These are phyloP conservation scores for Lepidium aucheri DNA, from an alignment of 345 rosid genomes.

Conservation along the genomic window DNA sequence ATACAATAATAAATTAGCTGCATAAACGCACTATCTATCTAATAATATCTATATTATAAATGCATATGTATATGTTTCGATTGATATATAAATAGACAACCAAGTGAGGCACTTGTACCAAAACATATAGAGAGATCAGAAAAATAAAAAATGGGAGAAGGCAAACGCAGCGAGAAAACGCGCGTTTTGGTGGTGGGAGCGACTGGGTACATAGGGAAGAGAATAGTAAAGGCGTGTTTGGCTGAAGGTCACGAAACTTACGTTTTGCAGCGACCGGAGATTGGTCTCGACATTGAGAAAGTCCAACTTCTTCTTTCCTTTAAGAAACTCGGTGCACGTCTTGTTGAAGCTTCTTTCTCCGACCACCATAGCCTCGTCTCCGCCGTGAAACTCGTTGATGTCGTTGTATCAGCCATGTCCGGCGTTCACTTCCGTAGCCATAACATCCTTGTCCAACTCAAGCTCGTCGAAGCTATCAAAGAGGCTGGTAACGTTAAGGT, in stretches of 20 bases:
- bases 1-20: constrained; percentile 20
- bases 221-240: constrained; percentile 69
- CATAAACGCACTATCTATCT: neutral
- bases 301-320: constrained; percentile 53
- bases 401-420: constrained; percentile 69
- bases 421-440: constrained; percentile 82
- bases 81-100: neutral
- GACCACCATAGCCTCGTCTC: constrained; percentile 38
- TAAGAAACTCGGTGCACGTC: constrained; percentile 49
- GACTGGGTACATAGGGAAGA: constrained; percentile 74
- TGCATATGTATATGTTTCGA: neutral
- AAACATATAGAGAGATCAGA: neutral
- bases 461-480: constrained; percentile 77
- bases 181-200: constrained; percentile 65
- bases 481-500: constrained; percentile 87
- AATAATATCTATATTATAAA: neutral
- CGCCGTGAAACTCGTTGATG: constrained; percentile 61
- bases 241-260: constrained; percentile 56
- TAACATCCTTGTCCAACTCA: constrained; percentile 65
- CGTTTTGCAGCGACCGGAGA: constrained; percentile 51
- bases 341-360: constrained; percentile 50
- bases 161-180: constrained; percentile 18
- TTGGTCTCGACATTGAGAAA: constrained; percentile 68
- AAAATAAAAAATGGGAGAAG: neutral
- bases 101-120: neutral